These are phyloP conservation scores for Juglanconis sp. DNA, from an alignment of 2,329 filamentous ascomycete genomes.

Conservation along the genomic window DNA sequence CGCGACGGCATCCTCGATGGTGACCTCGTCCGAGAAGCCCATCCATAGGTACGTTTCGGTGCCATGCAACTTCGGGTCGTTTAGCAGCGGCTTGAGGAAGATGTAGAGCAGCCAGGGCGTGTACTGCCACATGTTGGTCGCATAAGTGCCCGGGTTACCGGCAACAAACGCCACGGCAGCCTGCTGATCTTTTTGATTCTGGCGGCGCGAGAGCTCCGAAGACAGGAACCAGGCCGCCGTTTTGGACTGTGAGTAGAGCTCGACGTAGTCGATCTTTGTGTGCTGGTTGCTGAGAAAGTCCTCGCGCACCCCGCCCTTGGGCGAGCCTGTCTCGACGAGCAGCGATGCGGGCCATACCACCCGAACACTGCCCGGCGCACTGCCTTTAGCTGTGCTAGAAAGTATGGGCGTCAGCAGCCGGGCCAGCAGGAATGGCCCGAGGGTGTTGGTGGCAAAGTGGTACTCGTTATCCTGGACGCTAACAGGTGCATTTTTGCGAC, in stretches of 20 bases:
- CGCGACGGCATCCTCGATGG: constrained; percentile 18
- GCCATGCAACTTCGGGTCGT: constrained; percentile 15
- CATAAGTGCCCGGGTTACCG: constrained; percentile 1
- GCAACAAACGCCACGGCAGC: constrained; percentile 7
- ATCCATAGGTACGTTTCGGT: constrained; percentile 24
- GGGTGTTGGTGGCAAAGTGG: constrained; percentile 22
- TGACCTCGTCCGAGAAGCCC: constrained; percentile 21
- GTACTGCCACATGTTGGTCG: constrained; percentile 1
- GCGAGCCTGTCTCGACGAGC: constrained; percentile 21
- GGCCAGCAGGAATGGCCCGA: constrained; percentile 20
- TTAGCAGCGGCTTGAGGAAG: neutral
- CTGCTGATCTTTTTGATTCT: constrained; percentile 3
- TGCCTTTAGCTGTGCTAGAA: neutral
- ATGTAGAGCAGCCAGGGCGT: neutral
- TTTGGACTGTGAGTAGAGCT: constrained; percentile 23
- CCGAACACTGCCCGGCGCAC: constrained; percentile 17
- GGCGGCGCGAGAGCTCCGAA: constrained; percentile 22
- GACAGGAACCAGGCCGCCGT: constrained; percentile 22
- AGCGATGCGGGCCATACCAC: constrained; percentile 24
- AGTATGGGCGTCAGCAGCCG: constrained; percentile 12
- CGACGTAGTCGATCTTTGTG: constrained; percentile 6
- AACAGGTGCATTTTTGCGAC: constrained; percentile 16
- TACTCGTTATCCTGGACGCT: constrained; percentile 22
- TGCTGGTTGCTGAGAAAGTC: constrained; percentile 17
- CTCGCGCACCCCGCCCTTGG: constrained; percentile 17